Base-by-base conservation (phyloP, 2,329 filamentous ascomycete genomes). In the Arthrobotrys sinensis region DNA sequence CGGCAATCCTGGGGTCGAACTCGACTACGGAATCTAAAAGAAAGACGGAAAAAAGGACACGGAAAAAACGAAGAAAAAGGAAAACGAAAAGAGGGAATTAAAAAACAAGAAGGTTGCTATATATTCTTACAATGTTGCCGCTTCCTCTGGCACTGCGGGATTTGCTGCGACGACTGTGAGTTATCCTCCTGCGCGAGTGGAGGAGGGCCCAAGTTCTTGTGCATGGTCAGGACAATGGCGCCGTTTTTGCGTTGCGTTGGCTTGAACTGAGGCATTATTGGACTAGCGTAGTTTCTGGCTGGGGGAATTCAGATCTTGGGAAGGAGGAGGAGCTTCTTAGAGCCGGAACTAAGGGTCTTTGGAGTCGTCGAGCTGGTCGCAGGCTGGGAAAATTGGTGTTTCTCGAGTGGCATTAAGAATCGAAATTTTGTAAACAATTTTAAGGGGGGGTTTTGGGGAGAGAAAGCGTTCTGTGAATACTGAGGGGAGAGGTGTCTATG, bases 211-310 rank as follows among this genome's bases (percentile, higher is more conserved):
- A 75, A 63, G 70, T 75, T 67, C 62, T 75, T 67, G 53, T 75
- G 62, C 63, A 75, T 67, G 63, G 70, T 38, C 52, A 75, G 70
- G 53, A 75, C 70, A 53, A 75, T 75, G 34, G 70, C 70, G 43
- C 70, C 70, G 70, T 75, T 75, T 57, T 75, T 75, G 70, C 70
- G 70, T 75, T 75, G 70, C 24, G 62, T 67, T 6, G 70, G 70
- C 60, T 75, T 75, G 70, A 75, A 75, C 40, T 75, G 70, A 60
- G 36, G 55, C 70, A 75, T 75, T 43, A 24, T 64, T 43, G 40
- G 60, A 64, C 69, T 73, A 73, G 69, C 60, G 69, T 66, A 53
- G 50, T 50, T 45, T 62, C 43, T n/a, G 40, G 43, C 40, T 48
- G 69, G 50, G 53, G 62, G 28, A 57, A 50, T 73, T 73, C 69